Evolutionary conservation across 2,329 filamentous ascomycete genomes (phyloP), one percentile per base, ranked within the genome.

Genomic region (Neurospora sp.): DNA sequence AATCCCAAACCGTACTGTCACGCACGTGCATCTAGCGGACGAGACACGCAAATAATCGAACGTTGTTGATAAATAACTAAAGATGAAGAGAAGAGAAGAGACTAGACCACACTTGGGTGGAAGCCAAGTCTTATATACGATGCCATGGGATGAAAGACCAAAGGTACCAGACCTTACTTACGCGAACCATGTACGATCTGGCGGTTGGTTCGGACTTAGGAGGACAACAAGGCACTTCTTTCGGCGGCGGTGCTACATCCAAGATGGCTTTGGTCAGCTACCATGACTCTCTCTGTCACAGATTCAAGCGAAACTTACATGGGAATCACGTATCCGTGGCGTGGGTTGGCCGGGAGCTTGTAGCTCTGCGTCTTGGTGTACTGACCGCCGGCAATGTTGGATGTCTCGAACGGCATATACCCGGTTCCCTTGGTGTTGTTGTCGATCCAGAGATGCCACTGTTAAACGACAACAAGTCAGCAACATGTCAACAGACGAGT

Each of bases 391-490:
- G 67, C 66, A 39, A 73, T 72, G 41, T 73, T 67, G 33, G 15
- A 39, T 4, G 71, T 73, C 40, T 71, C 70, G 43, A 70, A 73
- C 2, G 72, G 70, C 36, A 69, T 46, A 62, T 73, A 73, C 6
- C 72, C 72, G 6, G 67, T 33, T 38, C 72, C 72, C 23, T 69
- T 70, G 17, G 69, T 70, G 62, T 73, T 72, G 67, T 71, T 70
- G 46, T 73, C 72, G 43, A 73, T 72, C 28, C 67, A 72, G 15
- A 73, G 43, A 62, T 73, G 71, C 72, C 71, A 73, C 72, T 73
- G 28, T 33, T n/a, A 62, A 62, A 62, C 3, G 28, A 62, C 12
- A 28, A 52, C 19, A 28, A 15, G 52, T 62, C 28, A 62, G 52
- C 28, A 62, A 38, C 19, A 38, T 19, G 15, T 17, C 11, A 36